A percentile compares a stretch with the other conserved stretches of the same genome.
Conservation (phyloP, 129 eudicot species). For the Smallanthus sonchifolius region DNA sequence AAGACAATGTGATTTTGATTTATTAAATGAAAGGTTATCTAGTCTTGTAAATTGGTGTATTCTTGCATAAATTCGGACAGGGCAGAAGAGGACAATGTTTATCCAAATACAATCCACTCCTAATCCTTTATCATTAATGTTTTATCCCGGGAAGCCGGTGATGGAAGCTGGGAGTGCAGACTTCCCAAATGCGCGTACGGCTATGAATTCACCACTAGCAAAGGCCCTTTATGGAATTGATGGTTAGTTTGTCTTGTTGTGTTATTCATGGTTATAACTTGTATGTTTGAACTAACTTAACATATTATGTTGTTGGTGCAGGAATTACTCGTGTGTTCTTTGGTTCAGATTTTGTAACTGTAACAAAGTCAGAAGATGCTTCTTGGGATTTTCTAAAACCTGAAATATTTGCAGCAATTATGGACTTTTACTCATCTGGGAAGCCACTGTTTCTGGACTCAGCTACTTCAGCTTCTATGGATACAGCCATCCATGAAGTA, state of each 20-base stretch:
- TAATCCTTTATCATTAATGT: slow-evolving; percentile 87
- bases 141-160: slow-evolving; percentile 86
- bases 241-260: slow-evolving; percentile 40
- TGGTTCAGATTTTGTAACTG: slow-evolving; percentile 92
- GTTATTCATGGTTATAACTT: background rate
- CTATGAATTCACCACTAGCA: slow-evolving; percentile 90
- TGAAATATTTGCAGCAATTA: slow-evolving; percentile 88
- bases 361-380: slow-evolving; percentile 81
- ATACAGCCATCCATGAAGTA: slow-evolving; percentile 91
- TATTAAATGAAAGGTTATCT: background rate
- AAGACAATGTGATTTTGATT: background rate
- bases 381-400: slow-evolving; percentile 94
- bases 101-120: slow-evolving; percentile 95
- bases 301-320: slow-evolving; percentile 20
- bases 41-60: slow-evolving; percentile 9
- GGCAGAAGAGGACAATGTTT: slow-evolving; percentile 93
- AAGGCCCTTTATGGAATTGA: slow-evolving; percentile 79
- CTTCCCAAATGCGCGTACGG: slow-evolving; percentile 93
- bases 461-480: slow-evolving; percentile 76
- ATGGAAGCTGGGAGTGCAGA: slow-evolving; percentile 96
- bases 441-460: slow-evolving; percentile 83
- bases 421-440: slow-evolving; percentile 95
- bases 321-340: slow-evolving; percentile 93
- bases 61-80: slow-evolving; percentile 41
- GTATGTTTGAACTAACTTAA: background rate